phyloP scores from a whole-genome alignment of 1,284 basidiomycete genomes.

The Fomes fomentarius region DNA sequence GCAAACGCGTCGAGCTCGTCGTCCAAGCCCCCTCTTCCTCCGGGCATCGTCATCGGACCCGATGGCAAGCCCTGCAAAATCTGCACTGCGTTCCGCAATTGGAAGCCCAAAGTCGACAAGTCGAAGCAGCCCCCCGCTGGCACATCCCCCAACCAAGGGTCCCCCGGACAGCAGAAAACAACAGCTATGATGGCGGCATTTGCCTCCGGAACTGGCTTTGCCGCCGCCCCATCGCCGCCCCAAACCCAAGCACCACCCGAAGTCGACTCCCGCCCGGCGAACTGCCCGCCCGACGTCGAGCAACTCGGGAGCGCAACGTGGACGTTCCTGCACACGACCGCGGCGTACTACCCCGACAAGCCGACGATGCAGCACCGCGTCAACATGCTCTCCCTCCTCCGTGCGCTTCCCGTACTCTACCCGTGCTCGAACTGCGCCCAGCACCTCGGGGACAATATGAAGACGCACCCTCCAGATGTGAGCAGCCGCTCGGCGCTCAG shows the following conservation, averaged over 20 bases:
- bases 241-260: slow-evolving; percentile 12
- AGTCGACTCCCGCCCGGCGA: slow-evolving; percentile 49
- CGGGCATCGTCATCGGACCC: slow-evolving; percentile 85
- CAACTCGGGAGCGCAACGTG: slow-evolving; percentile 89
- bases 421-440: slow-evolving; percentile 86
- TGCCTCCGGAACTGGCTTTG: slow-evolving; percentile 39
- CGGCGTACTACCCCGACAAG: slow-evolving; percentile 88
- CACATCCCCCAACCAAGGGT: slow-evolving; percentile 2
- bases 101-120: slow-evolving; percentile 53
- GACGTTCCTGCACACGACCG: slow-evolving; percentile 94
- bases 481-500: slow-evolving; percentile 69
- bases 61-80: slow-evolving; percentile 95
- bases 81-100: slow-evolving; percentile 81
- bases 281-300: slow-evolving; percentile 89
- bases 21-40: slow-evolving; percentile 45
- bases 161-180: slow-evolving; percentile 31
- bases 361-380: slow-evolving; percentile 74
- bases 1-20: slow-evolving; percentile 5
- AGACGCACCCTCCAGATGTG: slow-evolving; percentile 73
- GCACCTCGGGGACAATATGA: slow-evolving; percentile 76
- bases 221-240: slow-evolving; percentile 23
- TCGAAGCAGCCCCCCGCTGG: slow-evolving; percentile 20
- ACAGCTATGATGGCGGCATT: slow-evolving; percentile 45
- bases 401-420: slow-evolving; percentile 80
- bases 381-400: slow-evolving; percentile 81